A percentile compares a stretch with the other conserved stretches of the same genome.
Evolutionary conservation across 208 protist species (phyloP).

Genomic region (Leishmania lainsoni): DNA sequence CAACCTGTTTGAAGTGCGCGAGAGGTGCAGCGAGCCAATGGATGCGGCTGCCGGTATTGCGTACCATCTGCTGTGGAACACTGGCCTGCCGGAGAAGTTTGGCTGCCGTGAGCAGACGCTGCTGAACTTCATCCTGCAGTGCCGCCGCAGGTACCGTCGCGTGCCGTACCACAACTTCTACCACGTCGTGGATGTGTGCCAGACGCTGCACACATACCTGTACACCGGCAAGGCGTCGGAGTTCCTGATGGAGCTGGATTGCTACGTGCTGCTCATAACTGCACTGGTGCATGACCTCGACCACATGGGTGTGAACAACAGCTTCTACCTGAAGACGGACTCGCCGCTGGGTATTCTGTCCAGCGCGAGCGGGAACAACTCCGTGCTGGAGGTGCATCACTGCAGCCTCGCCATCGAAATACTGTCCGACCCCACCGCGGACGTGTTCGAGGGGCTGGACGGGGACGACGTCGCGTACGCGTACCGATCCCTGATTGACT

Average conservation of each 20-base stretch:
- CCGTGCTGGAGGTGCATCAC: slow-evolving; percentile 88
- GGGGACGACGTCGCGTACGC: slow-evolving; percentile 43
- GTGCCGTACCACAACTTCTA: slow-evolving; percentile 92
- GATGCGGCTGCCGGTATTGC: slow-evolving; percentile 56
- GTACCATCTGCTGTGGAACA: slow-evolving; percentile 55
- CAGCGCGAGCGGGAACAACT: slow-evolving; percentile 80
- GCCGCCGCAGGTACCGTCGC: slow-evolving; percentile 77
- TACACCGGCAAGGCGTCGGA: slow-evolving; percentile 50
- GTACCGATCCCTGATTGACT: slow-evolving; percentile 81
- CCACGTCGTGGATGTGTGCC: slow-evolving; percentile 84
- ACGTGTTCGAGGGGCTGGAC: slow-evolving; percentile 75
- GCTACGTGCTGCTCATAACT: slow-evolving; percentile 80
- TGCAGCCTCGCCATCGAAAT: slow-evolving; percentile 90
- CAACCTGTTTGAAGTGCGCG: slow-evolving; percentile 69
- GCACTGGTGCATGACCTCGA: slow-evolving; percentile 85
- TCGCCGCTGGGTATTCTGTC: slow-evolving; percentile 85
- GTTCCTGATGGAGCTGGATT: slow-evolving; percentile 73
- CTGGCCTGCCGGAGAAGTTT: slow-evolving; percentile 77
- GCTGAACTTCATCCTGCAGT: slow-evolving; percentile 82
- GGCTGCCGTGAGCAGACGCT: slow-evolving; percentile 68
- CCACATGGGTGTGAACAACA: slow-evolving; percentile 93
- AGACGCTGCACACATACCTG: slow-evolving; percentile 80
- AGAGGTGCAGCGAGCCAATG: slow-evolving; percentile 44
- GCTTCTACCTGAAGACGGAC: slow-evolving; percentile 89
- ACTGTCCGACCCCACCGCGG: slow-evolving; percentile 66